These are phyloP conservation scores for Hibiscus trionum DNA, from an alignment of 345 rosid genomes.

Conservation along the genomic window DNA sequence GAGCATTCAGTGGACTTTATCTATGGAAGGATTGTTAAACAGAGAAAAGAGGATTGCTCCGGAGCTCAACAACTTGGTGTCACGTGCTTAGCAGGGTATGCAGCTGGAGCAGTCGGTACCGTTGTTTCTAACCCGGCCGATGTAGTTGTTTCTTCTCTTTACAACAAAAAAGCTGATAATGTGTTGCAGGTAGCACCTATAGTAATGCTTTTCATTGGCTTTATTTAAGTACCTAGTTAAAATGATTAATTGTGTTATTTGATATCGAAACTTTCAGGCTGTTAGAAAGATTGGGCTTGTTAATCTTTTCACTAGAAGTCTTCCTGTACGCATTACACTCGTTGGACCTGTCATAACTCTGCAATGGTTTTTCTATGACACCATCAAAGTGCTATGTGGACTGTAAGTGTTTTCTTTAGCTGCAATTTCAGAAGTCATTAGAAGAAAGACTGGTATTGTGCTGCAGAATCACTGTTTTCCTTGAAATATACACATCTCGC, in stretches of 20 bases:
- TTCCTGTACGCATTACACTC: conserved; percentile 49
- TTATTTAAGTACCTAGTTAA: not conserved
- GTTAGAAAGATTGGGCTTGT: conserved; percentile 45
- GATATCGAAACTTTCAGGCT: conserved; percentile 32
- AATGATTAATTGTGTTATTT: not conserved
- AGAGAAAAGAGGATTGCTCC: conserved; percentile 55
- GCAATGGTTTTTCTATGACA: conserved; percentile 59
- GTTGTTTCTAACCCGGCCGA: conserved; percentile 58
- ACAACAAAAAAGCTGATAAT: conserved; percentile 47
- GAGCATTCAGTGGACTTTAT: conserved; percentile 61
- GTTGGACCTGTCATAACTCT: conserved; percentile 55
- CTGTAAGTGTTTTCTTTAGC: conserved; percentile 38
- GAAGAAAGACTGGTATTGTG: not conserved
- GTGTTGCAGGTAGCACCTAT: conserved; percentile 33
- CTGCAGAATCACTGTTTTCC: not conserved
- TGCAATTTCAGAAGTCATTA: not conserved
- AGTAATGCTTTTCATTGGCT: not conserved
- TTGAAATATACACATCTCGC: not conserved
- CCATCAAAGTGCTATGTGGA: conserved; percentile 50
- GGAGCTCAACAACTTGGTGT: conserved; percentile 61
- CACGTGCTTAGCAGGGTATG: conserved; percentile 68
- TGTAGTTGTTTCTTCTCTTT: conserved; percentile 41
- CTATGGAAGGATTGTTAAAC: conserved; percentile 33
- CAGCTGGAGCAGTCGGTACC: conserved; percentile 66
- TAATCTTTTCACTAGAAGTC: conserved; percentile 55